Base-by-base conservation (phyloP, 2,329 filamentous ascomycete species). In the Aureobasidium lini region DNA sequence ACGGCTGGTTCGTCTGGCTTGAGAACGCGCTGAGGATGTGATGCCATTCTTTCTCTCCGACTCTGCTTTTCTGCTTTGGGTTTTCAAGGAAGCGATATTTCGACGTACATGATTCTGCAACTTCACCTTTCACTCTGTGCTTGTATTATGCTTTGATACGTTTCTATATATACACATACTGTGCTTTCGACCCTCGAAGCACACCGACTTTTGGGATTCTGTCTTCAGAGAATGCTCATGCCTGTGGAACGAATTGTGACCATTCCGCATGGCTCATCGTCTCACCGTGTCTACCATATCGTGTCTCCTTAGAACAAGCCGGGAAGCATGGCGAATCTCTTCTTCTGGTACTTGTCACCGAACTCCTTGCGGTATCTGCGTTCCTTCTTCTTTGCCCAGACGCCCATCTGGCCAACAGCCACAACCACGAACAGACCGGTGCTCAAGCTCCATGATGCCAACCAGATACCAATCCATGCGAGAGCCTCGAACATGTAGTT, bases 401-500 rank as follows among this genome's bases (percentile, higher is more conserved):
- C 73, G 60, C 82, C 84, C 94, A 99, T 97, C 75, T 92, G 90
- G 28, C 76, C 80, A 15, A 80, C 82, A 36, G 90, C 90, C 54
- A 90, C 80, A 28, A 79, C 71, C 62, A 89, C 85, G 74, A 97
- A 97, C 18, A 95, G 66, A 15, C 85, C 77, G 0, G 94, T 89
- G 53, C 85, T 83, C 78, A 88, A 87, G 75, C 87, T 92, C 68
- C 89, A 86, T 67, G 85, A 91, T 57, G 93, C 82, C 44, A 95
- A 71, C 66, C 88, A 86, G 59, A 97, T 80, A 29, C 91, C 92
- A 32, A 89, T 67, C 94, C 94, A 99, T 0, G 92, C 84, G 39
- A 95, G 73, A 6, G 89, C 81, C 72, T 99, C 94, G 67, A 95
- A 97, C 78, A 95, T 84, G 79, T 99, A 99, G 78, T 99, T 99